Base-by-base conservation (phyloP, 768 basidiomycete species). In the Podaxis pistillaris region DNA sequence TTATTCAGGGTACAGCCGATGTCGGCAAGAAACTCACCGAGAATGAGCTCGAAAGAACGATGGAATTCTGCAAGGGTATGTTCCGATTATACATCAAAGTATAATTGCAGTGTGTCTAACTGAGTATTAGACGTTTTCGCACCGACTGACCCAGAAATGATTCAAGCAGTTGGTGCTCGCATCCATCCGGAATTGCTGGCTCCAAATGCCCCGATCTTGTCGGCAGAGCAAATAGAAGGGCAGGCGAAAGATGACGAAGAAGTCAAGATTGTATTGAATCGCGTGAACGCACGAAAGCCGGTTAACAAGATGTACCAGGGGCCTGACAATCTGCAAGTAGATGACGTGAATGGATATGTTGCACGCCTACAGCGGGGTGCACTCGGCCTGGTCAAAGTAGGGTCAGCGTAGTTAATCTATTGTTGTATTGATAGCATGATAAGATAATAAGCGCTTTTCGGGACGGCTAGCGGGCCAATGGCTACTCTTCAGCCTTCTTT, bases 31-130 rank as follows among this genome's bases (percentile, higher is more conserved):
- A 57, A 51, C 70, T 85, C 33, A 80, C 82, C 2, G 81, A 81
- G 62, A 69, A 73, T 60, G 86, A 86, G 64, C 73, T 86, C 0
- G 76, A 84, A 63, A 76, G 73, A 56, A 81, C 85, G 1, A 66
- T 74, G 63, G 68, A 70, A 22, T 73, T 71, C 58, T 73, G 68
- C 40, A 63, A 68, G 57, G 65, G 68, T 69, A 40, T 36, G 63
- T 36, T 8, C 30, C 22, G n/a, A 12, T 40, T 9, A 8, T 51
- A 6, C 28, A 7, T 6, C 22, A 56, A 22, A 4, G n/a, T 30
- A n/a, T 37, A 12, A 40, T 17, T 15, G 6, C 22, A 13, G 22
- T 13, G 36, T 47, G 12, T 17, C n/a, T 56, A 8, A 37, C 46
- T 24, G 15, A 50, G 17, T 7, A 37, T 12, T 37, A 69, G 68